Evolutionary conservation across 192 early-diverging fungal genomes (phyloP).

Genomic region (Backusella parvicylindrica): DNA sequence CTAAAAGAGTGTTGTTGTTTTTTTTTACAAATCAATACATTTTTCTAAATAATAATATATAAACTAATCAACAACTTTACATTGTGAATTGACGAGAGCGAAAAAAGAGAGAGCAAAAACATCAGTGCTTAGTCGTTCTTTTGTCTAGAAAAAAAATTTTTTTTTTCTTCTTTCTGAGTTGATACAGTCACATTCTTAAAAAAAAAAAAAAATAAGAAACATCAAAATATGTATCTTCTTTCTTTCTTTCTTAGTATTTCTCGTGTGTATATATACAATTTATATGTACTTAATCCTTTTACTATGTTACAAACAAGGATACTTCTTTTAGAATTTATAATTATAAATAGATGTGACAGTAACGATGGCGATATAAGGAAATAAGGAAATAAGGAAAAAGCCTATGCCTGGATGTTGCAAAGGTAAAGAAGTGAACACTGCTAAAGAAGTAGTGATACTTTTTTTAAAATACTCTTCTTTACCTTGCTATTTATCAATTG

Average conservation of each 20-base stretch:
- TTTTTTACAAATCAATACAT: background rate
- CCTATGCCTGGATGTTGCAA: no score
- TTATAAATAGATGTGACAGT: no score
- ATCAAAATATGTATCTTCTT: background rate
- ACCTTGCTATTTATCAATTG: background rate
- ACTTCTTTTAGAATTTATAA: no score
- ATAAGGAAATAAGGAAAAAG: no score
- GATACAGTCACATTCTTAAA: conserved; percentile 1
- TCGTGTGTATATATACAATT: background rate
- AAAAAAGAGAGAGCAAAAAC: background rate
- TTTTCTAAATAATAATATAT: background rate
- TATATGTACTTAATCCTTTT: no score
- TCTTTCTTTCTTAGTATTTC: background rate
- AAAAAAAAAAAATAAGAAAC: background rate
- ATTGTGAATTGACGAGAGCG: conserved; percentile 2
- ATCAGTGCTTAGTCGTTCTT: background rate
- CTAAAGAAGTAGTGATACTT: no score
- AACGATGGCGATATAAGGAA: no score
- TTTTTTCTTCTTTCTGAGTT: conserved; percentile 1
- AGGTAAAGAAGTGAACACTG: no score
- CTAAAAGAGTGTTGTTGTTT: conserved; percentile 31
- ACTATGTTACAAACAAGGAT: no score
- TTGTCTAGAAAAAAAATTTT: background rate
- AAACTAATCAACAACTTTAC: background rate
- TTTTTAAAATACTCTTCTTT: no score